These are phyloP conservation scores for Epichloe festucae DNA, from an alignment of 2,329 filamentous ascomycete genomes.

Conservation along the genomic window DNA sequence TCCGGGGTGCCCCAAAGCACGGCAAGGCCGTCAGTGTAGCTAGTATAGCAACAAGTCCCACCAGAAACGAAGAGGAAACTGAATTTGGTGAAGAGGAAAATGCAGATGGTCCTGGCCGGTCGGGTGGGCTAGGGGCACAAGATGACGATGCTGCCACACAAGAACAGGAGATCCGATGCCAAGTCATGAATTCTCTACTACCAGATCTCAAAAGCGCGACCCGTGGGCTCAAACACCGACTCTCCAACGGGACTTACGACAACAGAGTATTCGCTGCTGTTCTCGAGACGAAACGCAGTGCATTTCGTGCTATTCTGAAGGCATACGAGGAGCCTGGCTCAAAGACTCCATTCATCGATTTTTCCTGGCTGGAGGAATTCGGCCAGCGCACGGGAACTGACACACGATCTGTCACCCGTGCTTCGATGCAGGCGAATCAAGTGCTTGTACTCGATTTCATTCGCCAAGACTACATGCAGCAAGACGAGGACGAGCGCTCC, in stretches of 20 bases:
- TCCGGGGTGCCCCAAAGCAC: slow-evolving; percentile 2
- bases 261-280: not conserved
- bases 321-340: not conserved
- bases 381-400: not conserved
- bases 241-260: not conserved
- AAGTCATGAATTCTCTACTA: slow-evolving; percentile 1
- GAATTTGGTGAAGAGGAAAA: slow-evolving; percentile 1
- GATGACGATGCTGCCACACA: not conserved
- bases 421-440: slow-evolving; percentile 22
- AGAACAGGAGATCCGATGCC: not conserved
- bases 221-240: slow-evolving; percentile 3
- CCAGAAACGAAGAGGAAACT: not conserved
- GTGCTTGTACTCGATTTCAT: slow-evolving; percentile 21
- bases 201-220: slow-evolving; percentile 2
- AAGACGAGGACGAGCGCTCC: slow-evolving; percentile 4
- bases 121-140: not conserved
- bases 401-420: not conserved
- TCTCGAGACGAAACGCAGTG: not conserved
- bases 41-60: not conserved
- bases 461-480: slow-evolving; percentile 4
- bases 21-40: not conserved
- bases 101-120: not conserved
- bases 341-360: slow-evolving; percentile 17
- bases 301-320: not conserved
- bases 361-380: slow-evolving; percentile 6